Base-by-base conservation (phyloP, 495 filamentous ascomycete genomes). In the Aspergillus steynii region DNA sequence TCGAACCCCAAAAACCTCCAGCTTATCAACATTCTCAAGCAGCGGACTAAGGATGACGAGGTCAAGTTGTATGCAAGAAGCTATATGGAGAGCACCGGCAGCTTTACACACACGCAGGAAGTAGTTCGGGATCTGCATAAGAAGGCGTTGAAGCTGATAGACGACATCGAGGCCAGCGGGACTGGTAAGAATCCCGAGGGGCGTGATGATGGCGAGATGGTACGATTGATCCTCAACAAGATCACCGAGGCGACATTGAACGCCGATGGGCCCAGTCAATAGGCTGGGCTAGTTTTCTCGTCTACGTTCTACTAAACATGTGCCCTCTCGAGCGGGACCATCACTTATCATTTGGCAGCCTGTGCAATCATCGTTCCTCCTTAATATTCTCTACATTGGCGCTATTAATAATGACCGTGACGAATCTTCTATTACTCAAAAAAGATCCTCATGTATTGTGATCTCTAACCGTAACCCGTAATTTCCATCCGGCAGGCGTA, bases 41-140 rank as follows among this genome's bases (percentile, higher is more conserved):
- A 98, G 72, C 91, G 90, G 73, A 92, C 94, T 0, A 83, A 77
- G 29, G 89, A 96, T 65, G 88, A 90, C 26, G 90, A 93, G 69
- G 89, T 99, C 60, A 99, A 99, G 79, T 77, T 83, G 52, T 97
- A 94, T 69, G 95, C 96, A 0, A 87, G 97, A n/a, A 79, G 77
- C 37, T 97, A 96, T 66, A 96, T 99, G 92, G 86, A 96, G 72
- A 80, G 82, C 59, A 94, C 88, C 1, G 92, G 92, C 14, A 96
- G 87, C 64, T 98, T 99, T 72, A 87, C 88, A 58, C 95, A 98
- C 71, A 93, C 89, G 20, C 79, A 84, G 55, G 79, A 84, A 54
- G 88, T 96, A 2, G 72, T 99, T 45, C 66, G 70, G 26, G 84
- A 88, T 45, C 70, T 97, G 66, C 82, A 84, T 31, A 83, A 80